phyloP scores from a whole-genome alignment of 2,329 filamentous ascomycete genomes.

The Hypoxylon sp. region DNA sequence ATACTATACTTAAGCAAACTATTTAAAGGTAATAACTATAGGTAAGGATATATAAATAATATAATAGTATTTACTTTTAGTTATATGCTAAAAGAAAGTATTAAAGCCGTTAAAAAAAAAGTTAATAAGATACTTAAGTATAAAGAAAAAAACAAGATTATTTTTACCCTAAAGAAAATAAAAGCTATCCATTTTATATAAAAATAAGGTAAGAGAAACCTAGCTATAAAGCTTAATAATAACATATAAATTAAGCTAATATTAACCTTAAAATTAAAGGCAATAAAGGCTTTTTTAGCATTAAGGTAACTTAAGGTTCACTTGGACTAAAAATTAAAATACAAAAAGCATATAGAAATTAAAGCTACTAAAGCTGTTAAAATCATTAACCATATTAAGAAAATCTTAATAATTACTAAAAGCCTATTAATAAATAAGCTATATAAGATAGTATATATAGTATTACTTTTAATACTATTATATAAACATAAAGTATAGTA shows the following conservation, averaged over 20 bases:
- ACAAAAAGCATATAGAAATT: constrained; percentile 7
- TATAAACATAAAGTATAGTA: constrained; percentile 13
- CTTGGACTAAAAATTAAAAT: constrained; percentile 8
- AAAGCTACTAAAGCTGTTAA: too few species aligned
- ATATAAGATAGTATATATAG: constrained; percentile 17
- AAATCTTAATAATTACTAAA: constrained; percentile 5
- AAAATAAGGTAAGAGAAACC: background rate
- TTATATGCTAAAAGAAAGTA: too few species aligned
- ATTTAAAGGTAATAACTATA: constrained; percentile 6
- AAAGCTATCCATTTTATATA: constrained; percentile 16
- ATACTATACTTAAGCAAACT: constrained; percentile 11
- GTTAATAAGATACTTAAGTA: too few species aligned
- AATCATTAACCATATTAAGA: constrained; percentile 16
- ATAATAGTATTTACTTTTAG: constrained; percentile 11
- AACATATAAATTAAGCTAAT: background rate
- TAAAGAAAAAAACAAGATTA: too few species aligned
- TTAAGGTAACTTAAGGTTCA: constrained; percentile 5
- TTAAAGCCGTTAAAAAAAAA: too few species aligned
- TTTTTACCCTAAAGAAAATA: constrained; percentile 7
- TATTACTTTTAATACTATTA: constrained; percentile 12
- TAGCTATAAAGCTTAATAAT: background rate
- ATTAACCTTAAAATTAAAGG: background rate
- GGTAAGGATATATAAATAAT: constrained; percentile 13
- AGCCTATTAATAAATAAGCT: background rate
- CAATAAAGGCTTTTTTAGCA: background rate